These are phyloP conservation scores for Trichoderma sp. DNA, from an alignment of 2,329 filamentous ascomycete species.

Conservation along the genomic window DNA sequence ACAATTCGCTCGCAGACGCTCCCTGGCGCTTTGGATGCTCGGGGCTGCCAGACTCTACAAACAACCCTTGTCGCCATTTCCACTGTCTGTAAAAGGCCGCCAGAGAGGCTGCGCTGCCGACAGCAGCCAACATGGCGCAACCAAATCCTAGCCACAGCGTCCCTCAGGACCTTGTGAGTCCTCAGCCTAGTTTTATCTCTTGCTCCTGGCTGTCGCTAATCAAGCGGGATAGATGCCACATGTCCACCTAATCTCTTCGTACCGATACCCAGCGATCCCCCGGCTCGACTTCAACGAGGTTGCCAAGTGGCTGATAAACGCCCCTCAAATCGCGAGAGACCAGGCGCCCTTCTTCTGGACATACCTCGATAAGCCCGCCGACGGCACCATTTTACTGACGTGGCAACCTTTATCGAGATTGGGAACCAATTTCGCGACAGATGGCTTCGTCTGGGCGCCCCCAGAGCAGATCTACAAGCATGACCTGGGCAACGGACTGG, in stretches of 20 bases:
- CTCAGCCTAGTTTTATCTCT: conserved; percentile 6
- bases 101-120: neutral
- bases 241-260: conserved; percentile 85
- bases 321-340: conserved; percentile 83
- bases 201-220: conserved; percentile 31
- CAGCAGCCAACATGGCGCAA: conserved; percentile 44
- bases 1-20: neutral
- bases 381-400: conserved; percentile 80
- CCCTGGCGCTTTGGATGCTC: neutral
- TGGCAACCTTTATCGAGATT: conserved; percentile 82
- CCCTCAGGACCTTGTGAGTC: conserved; percentile 48
- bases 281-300: conserved; percentile 75
- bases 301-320: conserved; percentile 79
- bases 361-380: conserved; percentile 79
- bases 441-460: conserved; percentile 91
- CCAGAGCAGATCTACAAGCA: conserved; percentile 77
- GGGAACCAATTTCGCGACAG: conserved; percentile 77
- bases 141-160: conserved; percentile 49
- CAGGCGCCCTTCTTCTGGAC: conserved; percentile 90
- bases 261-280: conserved; percentile 75
- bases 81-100: conserved; percentile 24
- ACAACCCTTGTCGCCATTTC: neutral
- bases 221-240: conserved; percentile 69
- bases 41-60: neutral
- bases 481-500: conserved; percentile 66